Conservation (phyloP, 306 rosid genomes). For the Cucumis melo region DNA sequence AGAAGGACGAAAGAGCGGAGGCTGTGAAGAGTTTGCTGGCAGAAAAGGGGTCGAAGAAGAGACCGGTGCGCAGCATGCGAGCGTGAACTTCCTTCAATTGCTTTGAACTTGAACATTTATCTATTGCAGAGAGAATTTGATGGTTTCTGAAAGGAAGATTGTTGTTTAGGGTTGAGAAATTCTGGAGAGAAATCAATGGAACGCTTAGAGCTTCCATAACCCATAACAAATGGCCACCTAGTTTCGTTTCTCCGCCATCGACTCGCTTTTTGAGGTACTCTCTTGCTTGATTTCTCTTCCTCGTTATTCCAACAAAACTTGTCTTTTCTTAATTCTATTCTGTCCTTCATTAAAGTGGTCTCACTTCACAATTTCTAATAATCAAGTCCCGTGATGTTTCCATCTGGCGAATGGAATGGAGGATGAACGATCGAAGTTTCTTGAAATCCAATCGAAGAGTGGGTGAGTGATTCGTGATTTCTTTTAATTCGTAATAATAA, state of each 20-base stretch:
- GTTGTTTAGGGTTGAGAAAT: conserved; percentile 10
- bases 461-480: too few species aligned
- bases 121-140: conserved; percentile 11
- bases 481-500: too few species aligned
- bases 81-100: conserved; percentile 48
- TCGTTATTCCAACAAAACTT: too few species aligned
- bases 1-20: conserved; percentile 20
- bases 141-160: conserved; percentile 13
- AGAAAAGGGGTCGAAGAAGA: conserved; percentile 28
- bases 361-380: too few species aligned
- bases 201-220: background rate
- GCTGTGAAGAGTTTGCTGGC: conserved; percentile 38
- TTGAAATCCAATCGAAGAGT: too few species aligned
- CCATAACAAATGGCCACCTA: background rate
- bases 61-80: conserved; percentile 40
- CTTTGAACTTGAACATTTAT: conserved; percentile 20
- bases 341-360: too few species aligned
- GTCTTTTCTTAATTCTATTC: too few species aligned
- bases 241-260: background rate
- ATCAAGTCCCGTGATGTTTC: too few species aligned
- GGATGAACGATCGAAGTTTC: too few species aligned
- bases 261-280: background rate
- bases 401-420: too few species aligned
- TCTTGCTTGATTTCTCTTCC: background rate
- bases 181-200: conserved; percentile 7